These are phyloP conservation scores for Phytophthora crassamura DNA, from an alignment of 352 stramenopile genomes.

Conservation along the genomic window DNA sequence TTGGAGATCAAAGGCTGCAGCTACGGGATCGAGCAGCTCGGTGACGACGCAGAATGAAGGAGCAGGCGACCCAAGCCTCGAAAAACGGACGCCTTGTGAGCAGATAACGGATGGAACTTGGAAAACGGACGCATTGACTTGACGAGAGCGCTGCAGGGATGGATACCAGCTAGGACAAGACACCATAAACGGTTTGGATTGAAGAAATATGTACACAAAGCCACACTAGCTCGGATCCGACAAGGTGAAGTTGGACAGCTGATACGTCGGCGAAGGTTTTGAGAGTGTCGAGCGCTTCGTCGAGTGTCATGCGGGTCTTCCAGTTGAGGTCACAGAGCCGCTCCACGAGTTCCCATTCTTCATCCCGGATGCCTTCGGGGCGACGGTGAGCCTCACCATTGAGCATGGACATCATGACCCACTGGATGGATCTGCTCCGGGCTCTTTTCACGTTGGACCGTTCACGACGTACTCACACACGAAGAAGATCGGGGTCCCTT, in stretches of 20 bases:
- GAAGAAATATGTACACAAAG: too few species aligned
- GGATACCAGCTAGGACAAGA: too few species aligned
- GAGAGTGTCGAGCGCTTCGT: constrained; percentile 5
- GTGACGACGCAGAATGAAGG: constrained; percentile 2
- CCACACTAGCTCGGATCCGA: too few species aligned
- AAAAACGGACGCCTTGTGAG: constrained; percentile 21
- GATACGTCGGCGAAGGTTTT: constrained; percentile 23
- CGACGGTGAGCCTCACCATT: constrained; percentile 7
- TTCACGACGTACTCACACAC: constrained; percentile 34
- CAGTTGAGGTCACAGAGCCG: constrained; percentile 9
- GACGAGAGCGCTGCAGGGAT: too few species aligned
- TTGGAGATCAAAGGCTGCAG: not conserved
- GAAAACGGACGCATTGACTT: too few species aligned
- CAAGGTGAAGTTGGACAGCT: not conserved
- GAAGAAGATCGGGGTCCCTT: constrained; percentile 24
- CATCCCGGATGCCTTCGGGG: constrained; percentile 16
- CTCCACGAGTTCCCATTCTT: constrained; percentile 27
- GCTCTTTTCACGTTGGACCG: constrained; percentile 17
- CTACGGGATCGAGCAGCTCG: not conserved
- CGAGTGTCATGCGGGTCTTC: constrained; percentile 3
- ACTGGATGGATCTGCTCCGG: constrained; percentile 19
- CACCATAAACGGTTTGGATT: too few species aligned
- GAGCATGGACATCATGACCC: constrained; percentile 24
- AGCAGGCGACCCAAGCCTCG: constrained; percentile 15
- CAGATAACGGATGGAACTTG: constrained; percentile 18